Evolutionary conservation across 2,329 filamentous ascomycete genomes (phyloP).

Genomic region (Ophiocordyceps camponoti-rufipedis): DNA sequence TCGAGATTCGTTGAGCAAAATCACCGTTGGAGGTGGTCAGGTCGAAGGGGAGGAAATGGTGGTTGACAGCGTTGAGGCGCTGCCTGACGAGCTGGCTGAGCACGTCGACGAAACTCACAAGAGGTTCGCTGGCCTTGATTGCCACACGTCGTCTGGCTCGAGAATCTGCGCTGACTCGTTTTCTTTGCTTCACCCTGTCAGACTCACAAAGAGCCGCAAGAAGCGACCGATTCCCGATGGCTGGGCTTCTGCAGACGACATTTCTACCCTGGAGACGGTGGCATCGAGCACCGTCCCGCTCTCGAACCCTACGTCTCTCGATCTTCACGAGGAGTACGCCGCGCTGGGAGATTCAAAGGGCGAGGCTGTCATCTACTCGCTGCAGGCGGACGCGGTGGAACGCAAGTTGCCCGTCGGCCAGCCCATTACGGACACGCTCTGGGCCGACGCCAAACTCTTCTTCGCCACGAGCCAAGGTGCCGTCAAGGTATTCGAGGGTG

Average conservation of each 20-base stretch:
- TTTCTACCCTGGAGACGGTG: conserved; percentile 31
- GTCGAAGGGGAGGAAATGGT: conserved; percentile 75
- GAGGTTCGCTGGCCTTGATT: conserved; percentile 35
- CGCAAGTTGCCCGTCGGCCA: conserved; percentile 48
- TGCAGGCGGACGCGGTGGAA: conserved; percentile 48
- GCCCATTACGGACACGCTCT: conserved; percentile 46
- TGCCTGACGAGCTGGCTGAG: conserved; percentile 53
- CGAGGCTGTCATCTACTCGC: conserved; percentile 55
- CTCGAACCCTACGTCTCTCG: conserved; percentile 28
- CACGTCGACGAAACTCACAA: conserved; percentile 68
- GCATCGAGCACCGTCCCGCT: conserved; percentile 28
- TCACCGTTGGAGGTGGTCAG: conserved; percentile 47
- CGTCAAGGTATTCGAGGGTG: conserved; percentile 64
- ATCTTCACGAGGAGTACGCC: conserved; percentile 41
- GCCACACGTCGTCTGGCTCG: neutral
- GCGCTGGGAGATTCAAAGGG: conserved; percentile 62
- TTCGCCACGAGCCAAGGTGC: conserved; percentile 58
- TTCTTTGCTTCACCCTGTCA: conserved; percentile 16
- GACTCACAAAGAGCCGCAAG: conserved; percentile 72
- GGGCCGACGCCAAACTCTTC: conserved; percentile 50
- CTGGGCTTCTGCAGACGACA: conserved; percentile 62
- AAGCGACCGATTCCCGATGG: conserved; percentile 73
- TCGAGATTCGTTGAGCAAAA: conserved; percentile 68
- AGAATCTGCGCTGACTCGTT: neutral
- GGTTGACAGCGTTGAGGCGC: conserved; percentile 54